Evolutionary conservation across 345 rosid genomes (phyloP), one percentile per base, ranked within the genome.

Genomic region (Aquilaria sinensis): DNA sequence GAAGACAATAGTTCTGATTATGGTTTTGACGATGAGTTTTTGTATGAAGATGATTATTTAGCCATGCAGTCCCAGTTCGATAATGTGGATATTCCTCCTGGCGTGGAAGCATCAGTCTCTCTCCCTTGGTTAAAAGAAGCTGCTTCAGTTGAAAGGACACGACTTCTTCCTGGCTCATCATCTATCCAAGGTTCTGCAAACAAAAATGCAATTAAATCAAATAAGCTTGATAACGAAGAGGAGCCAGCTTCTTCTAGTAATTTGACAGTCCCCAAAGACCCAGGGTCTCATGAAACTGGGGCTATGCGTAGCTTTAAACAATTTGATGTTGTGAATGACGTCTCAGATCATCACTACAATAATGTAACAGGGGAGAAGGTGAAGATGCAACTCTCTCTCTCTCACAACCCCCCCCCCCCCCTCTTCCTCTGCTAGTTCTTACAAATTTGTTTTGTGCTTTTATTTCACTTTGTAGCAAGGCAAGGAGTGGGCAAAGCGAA

Each of bases 11-110:
- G 13, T 37, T 68, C 67, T 67, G 75, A 81, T 57, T 66, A 67
- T 68, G 78, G 70, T 31, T 58, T 72, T 31, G 41, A 62, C 37
- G 72, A 65, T 58, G 78, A 68, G 37, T 64, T 33, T 30, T 51
- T 58, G 23, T 70, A 53, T 64, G 79, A 74, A 41, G 80, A 68
- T 71, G 71, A 73, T 49, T 80, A 78, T 74, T 56, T 53, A 32
- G 62, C 61, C 14, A 54, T 78, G 63, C 85, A 80, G 52, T 76
- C 81, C 62, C 80, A 76, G 47, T 76, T 78, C 37, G 85, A 83
- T 65, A 70, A 68, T 60, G 85, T 80, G 58, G 83, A 80, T 78
- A 73, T 83, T 60, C 88, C 88, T 59, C 37, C 85, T 61, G 88
- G 85, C 23, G 77, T 80, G 14, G 88, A 83, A 73, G 77, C 70